Evolutionary conservation across 2,329 filamentous ascomycete genomes (phyloP).

Genomic region (Berkeleyomyces rouxiae): DNA sequence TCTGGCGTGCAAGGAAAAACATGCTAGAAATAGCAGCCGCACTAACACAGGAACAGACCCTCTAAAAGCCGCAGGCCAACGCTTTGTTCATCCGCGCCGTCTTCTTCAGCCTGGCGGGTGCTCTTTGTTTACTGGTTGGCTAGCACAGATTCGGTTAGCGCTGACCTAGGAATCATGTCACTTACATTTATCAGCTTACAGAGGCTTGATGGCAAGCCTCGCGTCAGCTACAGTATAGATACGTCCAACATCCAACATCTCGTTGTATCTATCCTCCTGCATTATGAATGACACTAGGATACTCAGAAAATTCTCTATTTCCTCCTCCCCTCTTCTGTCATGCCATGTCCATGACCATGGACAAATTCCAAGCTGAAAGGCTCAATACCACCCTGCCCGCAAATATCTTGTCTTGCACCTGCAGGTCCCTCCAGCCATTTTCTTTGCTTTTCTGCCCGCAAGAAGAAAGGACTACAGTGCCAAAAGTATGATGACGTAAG

Average conservation of each 20-base stretch:
- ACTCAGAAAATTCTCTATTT: not conserved
- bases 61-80: not conserved
- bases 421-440: not conserved
- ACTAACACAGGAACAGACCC: not conserved
- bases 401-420: not conserved
- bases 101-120: not conserved
- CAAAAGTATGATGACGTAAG: not conserved
- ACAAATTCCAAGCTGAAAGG: not conserved
- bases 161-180: not conserved
- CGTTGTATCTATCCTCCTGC: too few species aligned
- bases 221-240: too few species aligned
- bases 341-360: not conserved
- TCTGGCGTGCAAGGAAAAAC: too few species aligned
- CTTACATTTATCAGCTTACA: too few species aligned
- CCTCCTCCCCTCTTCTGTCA: not conserved
- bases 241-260: too few species aligned
- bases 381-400: not conserved
- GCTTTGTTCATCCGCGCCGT: not conserved
- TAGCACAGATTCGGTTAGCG: not conserved
- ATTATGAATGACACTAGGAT: not conserved
- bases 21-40: not conserved
- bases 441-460: not conserved
- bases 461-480: not conserved
- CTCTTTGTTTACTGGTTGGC: not conserved
- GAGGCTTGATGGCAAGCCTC: too few species aligned